Evolutionary conservation across 2,329 filamentous ascomycete genomes (phyloP), one percentile per base, ranked within the genome.

Genomic region (Thelonectria blattea): DNA sequence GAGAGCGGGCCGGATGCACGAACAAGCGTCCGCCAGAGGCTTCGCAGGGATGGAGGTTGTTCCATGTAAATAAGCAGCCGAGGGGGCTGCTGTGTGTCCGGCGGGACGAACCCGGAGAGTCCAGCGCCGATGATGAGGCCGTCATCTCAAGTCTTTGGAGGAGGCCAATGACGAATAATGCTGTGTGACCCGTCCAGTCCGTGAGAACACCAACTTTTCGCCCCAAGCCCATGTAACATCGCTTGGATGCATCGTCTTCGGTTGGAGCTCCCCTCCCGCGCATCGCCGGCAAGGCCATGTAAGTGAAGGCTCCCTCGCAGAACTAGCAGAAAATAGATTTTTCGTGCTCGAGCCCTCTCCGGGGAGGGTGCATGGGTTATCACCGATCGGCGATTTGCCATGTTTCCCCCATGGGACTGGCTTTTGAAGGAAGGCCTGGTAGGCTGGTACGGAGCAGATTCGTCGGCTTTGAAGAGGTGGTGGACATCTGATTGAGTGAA

Each of bases 231-330:
- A 46, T 24, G 43, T 46, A 55, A 37, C 41, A 37, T 22, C 18
- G 18, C 32, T 27, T 24, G 14, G 37, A 17, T 45, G 52, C 32
- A 27, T 32, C 6, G 48, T 52, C 24, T 30, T 57, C 48, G 52
- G 59, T 39, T 54, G 49, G 51, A 55, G 37, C 46, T 53, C 41
- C 47, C 55, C 46, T 52, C 32, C 32, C 18, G 41, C 32, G n/a
- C 7, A 15, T 51, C 24, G 27, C 9, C 27, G 22, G 41, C 6
- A 34, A 39, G 45, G 34, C 27, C 51, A 52, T 52, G 39, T 59
- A 65, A 68, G 57, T 72, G 69, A 72, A 61, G 70, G 61, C 66
- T 71, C 68, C 54, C 61, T 32, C 54, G 58, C 62, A 66, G 57
- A 22, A 50, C 45, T 54, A 47, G 42, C 11, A 45, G 2, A 46